Evolutionary conservation across 139 green algal species (phyloP).

Genomic region (Chlamydomonas sphaeroides): DNA sequence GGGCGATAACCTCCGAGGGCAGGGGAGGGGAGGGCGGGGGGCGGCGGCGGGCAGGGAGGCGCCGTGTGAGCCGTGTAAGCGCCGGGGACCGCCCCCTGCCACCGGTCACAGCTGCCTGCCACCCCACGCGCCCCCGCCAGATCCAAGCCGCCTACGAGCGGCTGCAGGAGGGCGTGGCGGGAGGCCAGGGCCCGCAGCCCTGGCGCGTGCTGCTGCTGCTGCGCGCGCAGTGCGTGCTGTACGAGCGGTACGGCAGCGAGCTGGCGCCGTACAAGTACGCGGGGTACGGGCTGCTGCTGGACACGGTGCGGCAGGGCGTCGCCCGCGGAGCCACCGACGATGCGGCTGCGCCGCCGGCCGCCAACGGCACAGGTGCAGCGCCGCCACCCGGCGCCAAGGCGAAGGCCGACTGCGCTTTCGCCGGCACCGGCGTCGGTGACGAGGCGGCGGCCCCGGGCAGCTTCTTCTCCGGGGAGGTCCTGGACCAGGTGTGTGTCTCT

Average conservation of each 20-base stretch:
- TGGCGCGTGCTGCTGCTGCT: constrained; percentile 91
- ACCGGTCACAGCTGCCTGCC: no score
- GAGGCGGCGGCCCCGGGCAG: constrained; percentile 1
- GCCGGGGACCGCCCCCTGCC: no score
- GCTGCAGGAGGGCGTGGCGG: constrained; percentile 76
- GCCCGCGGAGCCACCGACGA: background rate
- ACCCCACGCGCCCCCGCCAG: background rate
- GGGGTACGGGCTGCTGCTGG: constrained; percentile 90
- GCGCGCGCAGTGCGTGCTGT: constrained; percentile 87
- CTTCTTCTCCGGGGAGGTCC: constrained; percentile 50
- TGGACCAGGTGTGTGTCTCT: constrained; percentile 48
- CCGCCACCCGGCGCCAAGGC: no score
- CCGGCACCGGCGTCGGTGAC: background rate
- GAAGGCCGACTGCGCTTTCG: background rate
- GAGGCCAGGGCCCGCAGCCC: constrained; percentile 66
- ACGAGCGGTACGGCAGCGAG: constrained; percentile 74
- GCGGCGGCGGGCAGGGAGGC: no score
- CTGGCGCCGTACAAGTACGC: constrained; percentile 94
- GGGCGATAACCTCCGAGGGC: no score
- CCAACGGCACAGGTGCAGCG: no score
- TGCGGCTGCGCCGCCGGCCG: no score
- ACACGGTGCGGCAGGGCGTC: constrained; percentile 35
- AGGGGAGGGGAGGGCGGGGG: background rate
- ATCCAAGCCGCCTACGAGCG: constrained; percentile 92
- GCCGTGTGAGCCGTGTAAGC: no score